phyloP scores from a whole-genome alignment of 1,284 basidiomycete genomes.

The Papiliotrema terrestris region DNA sequence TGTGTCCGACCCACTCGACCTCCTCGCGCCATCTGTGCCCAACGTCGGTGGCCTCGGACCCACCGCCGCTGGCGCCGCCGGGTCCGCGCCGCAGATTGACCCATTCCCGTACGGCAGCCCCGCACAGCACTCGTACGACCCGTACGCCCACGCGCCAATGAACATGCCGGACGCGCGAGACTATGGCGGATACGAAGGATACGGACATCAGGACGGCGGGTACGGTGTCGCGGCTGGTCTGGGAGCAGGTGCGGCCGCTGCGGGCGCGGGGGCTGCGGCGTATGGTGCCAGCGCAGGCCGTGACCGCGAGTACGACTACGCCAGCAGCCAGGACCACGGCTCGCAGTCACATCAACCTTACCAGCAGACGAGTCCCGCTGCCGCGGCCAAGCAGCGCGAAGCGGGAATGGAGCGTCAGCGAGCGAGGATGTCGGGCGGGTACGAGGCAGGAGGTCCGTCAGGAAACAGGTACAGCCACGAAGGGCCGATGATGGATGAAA shows the following conservation, averaged over 20 bases:
- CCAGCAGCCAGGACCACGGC: neutral
- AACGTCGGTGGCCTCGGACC: conserved; percentile 20
- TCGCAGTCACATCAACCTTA: neutral
- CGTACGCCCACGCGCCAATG: conserved; percentile 27
- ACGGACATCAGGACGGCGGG: conserved; percentile 24
- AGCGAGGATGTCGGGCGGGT: conserved; percentile 8
- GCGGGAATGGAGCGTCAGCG: conserved; percentile 25
- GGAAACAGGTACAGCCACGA: conserved; percentile 6
- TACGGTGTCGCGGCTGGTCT: conserved; percentile 27
- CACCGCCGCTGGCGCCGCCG: conserved; percentile 5
- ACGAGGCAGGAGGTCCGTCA: conserved; percentile 5
- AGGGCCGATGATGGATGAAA: conserved; percentile 11
- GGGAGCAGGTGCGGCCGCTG: conserved; percentile 19
- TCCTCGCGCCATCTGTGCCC: conserved; percentile 29
- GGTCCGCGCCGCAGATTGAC: conserved; percentile 21
- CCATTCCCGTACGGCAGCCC: conserved; percentile 22
- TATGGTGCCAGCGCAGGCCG: conserved; percentile 2
- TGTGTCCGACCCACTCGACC: conserved; percentile 39
- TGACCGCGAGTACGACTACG: conserved; percentile 13
- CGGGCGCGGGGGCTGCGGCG: conserved; percentile 13
- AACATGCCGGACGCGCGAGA: conserved; percentile 42
- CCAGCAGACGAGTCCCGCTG: neutral
- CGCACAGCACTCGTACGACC: conserved; percentile 14
- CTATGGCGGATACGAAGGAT: conserved; percentile 23
- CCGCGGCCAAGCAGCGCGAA: conserved; percentile 36